phyloP scores from a whole-genome alignment of 305 asterid species.

The Fraxinus sp. region DNA sequence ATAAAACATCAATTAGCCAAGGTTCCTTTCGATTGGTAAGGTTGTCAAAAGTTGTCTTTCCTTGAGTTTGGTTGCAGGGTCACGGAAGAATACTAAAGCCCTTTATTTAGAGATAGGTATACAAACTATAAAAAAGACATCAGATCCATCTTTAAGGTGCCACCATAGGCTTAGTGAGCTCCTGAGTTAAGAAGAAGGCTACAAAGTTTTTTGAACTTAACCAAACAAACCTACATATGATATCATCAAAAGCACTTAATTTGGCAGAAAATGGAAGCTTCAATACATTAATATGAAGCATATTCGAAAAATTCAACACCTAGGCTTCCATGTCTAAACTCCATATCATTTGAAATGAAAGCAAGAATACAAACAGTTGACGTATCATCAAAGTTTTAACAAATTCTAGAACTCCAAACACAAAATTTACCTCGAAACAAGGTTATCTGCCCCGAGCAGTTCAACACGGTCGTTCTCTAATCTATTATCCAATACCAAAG shows the following conservation, averaged over 20 bases:
- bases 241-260: conserved; percentile 15
- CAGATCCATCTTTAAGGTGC: neutral
- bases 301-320: neutral
- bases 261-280: neutral
- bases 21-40: neutral
- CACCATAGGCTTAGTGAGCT: neutral
- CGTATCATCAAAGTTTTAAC: neutral
- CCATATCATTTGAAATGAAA: neutral
- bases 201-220: neutral
- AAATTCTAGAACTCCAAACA: neutral
- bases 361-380: neutral
- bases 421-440: conserved; percentile 44
- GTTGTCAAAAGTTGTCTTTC: neutral
- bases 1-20: neutral
- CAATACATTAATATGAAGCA: neutral
- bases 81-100: neutral
- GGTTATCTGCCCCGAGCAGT: conserved; percentile 16
- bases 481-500: conserved; percentile 27
- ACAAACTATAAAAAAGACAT: neutral
- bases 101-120: neutral
- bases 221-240: neutral
- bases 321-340: neutral
- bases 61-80: neutral
- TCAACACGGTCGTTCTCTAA: conserved; percentile 35
- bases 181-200: neutral